A percentile compares a stretch with the other conserved stretches of the same genome.
Conservation (phyloP, 176 grass and related monocot genomes). For the Typha latifolia region DNA sequence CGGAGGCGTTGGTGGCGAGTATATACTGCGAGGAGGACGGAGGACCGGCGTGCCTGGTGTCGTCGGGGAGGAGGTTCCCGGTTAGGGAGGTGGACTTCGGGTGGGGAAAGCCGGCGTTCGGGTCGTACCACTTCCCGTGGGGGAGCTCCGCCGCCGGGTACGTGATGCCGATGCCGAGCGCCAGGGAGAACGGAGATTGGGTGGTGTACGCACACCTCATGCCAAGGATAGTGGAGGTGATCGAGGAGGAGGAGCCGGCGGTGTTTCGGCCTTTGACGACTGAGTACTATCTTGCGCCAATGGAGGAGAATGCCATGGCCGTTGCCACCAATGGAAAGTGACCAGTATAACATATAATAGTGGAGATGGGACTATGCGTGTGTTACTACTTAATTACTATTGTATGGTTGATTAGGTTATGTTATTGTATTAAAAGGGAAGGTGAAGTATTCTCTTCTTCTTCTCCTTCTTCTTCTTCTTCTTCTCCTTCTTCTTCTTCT, state of each 20-base stretch:
- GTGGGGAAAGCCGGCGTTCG: conserved; percentile 37
- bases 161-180: conserved; percentile 72
- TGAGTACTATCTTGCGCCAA: conserved; percentile 29
- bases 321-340: no score
- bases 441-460: no score
- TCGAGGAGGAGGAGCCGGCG: conserved; percentile 49
- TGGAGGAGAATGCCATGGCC: conserved; percentile 14
- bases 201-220: conserved; percentile 50
- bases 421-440: no score
- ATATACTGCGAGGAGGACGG: conserved; percentile 24
- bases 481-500: no score
- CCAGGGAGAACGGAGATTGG: conserved; percentile 34
- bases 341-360: no score
- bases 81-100: conserved; percentile 40
- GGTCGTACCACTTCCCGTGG: conserved; percentile 65
- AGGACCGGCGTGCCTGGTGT: conserved; percentile 36
- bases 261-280: conserved; percentile 27
- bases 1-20: conserved; percentile 31
- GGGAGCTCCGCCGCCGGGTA: conserved; percentile 25
- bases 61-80: conserved; percentile 43
- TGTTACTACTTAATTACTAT: no score
- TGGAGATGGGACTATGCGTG: no score
- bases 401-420: no score
- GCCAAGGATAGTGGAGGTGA: conserved; percentile 25
- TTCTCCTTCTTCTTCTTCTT: no score